These are phyloP conservation scores for Piedraia hortae DNA, from an alignment of 2,329 filamentous ascomycete species.

Conservation along the genomic window DNA sequence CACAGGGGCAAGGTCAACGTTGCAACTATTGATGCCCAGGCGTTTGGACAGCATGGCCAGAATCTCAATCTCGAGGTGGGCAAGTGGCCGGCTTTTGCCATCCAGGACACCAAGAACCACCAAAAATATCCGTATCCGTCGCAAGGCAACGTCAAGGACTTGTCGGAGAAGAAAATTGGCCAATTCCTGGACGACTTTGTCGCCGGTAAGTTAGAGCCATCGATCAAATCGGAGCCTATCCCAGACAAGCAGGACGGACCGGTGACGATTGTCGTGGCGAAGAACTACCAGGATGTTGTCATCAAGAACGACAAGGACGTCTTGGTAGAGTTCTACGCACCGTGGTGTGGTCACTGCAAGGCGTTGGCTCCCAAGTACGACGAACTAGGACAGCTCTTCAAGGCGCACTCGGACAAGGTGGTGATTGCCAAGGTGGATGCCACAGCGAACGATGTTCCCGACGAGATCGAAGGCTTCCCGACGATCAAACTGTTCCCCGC, in stretches of 20 bases:
- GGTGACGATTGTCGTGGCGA: conserved; percentile 69
- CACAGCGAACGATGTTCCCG: conserved; percentile 83
- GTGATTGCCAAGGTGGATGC: conserved; percentile 78
- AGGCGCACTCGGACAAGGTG: conserved; percentile 27
- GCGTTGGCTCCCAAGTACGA: conserved; percentile 41
- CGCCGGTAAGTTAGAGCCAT: conserved; percentile 70
- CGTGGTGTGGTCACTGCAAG: conserved; percentile 49
- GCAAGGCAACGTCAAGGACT: conserved; percentile 46
- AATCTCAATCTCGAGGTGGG: conserved; percentile 94
- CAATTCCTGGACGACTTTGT: conserved; percentile 67
- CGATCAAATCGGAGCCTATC: conserved; percentile 94
- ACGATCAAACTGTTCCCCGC: conserved; percentile 97
- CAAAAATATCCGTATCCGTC: conserved; percentile 63
- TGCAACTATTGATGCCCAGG: conserved; percentile 82
- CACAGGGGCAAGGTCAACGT: conserved; percentile 92
- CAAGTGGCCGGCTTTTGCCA: conserved; percentile 91
- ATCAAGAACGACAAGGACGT: conserved; percentile 91
- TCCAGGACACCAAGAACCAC: conserved; percentile 88
- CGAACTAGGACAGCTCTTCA: conserved; percentile 30
- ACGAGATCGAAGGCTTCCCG: conserved; percentile 91
- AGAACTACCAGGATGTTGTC: conserved; percentile 78
- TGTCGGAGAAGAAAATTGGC: conserved; percentile 45
- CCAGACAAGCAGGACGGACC: conserved; percentile 80
- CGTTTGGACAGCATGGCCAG: conserved; percentile 77
- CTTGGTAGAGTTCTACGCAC: conserved; percentile 91